Percentiles rank a stretch among this genome's conserved stretches.
phyloP scores from a whole-genome alignment of 2,329 filamentous ascomycete species.

The Coniochaeta prunicola region DNA sequence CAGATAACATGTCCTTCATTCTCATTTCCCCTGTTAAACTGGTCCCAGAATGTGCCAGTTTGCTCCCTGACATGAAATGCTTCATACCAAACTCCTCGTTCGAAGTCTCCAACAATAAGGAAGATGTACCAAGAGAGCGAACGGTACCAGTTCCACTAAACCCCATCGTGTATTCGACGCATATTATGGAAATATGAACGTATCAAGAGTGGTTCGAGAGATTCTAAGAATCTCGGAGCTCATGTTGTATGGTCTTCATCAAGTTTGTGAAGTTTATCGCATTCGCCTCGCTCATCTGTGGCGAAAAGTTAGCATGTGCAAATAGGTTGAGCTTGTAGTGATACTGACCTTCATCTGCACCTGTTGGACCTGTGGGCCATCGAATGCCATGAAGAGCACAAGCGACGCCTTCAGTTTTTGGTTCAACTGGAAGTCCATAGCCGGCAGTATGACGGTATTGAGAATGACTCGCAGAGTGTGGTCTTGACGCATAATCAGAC shows the following conservation, averaged over 20 bases:
- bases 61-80: neutral
- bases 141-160: neutral
- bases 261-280: neutral
- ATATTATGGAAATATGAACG: neutral
- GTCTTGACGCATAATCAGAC: constrained; percentile 86
- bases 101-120: neutral
- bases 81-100: constrained; percentile 2
- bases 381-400: constrained; percentile 59
- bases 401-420: constrained; percentile 64
- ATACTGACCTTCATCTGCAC: constrained; percentile 54
- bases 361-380: constrained; percentile 45
- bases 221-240: neutral
- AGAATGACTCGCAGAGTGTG: constrained; percentile 80
- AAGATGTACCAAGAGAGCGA: neutral
- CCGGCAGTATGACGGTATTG: constrained; percentile 73
- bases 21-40: neutral
- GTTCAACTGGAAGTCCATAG: constrained; percentile 73
- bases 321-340: neutral
- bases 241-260: neutral
- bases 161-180: neutral
- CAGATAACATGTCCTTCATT: neutral
- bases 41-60: neutral
- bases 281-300: constrained; percentile 12
- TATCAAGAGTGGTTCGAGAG: neutral
- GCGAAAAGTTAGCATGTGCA: constrained; percentile 3